phyloP scores from a whole-genome alignment of 192 early-diverging fungal species.

The Coemansia sp. region DNA sequence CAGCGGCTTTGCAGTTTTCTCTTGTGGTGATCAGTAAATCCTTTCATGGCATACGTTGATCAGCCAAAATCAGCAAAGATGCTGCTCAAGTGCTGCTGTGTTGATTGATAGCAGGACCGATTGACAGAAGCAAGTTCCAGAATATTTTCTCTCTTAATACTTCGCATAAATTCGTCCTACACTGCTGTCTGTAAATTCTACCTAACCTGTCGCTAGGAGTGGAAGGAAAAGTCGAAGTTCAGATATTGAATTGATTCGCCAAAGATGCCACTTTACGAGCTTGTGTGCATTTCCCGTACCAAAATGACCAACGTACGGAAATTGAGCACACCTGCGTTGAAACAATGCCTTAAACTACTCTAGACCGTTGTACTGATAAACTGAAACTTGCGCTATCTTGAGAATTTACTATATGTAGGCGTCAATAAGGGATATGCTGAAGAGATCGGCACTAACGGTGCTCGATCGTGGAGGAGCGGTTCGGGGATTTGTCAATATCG shows the following conservation, averaged over 20 bases:
- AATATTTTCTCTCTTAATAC: neutral
- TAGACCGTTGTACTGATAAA: neutral
- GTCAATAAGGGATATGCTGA: slow-evolving; percentile 69
- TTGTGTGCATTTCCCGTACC: slow-evolving; percentile 65
- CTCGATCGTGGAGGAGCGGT: slow-evolving; percentile 86
- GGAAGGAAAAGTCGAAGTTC: too few relatives aligned
- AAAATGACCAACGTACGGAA: slow-evolving; percentile 54
- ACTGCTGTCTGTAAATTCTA: slow-evolving; percentile 3
- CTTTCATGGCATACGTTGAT: neutral
- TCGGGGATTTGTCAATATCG: slow-evolving; percentile 75
- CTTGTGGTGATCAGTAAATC: neutral
- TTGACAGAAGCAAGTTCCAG: neutral
- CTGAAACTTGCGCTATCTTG: neutral
- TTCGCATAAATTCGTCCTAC: too few relatives aligned
- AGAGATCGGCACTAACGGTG: slow-evolving; percentile 71
- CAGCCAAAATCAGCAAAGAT: too few relatives aligned
- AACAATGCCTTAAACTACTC: neutral
- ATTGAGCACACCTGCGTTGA: neutral
- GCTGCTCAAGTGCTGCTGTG: too few relatives aligned
- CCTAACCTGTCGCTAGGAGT: too few relatives aligned
- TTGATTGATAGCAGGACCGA: neutral
- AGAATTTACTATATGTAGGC: slow-evolving; percentile 40
- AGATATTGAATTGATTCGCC: neutral
- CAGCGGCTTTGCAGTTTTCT: neutral
- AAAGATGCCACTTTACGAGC: slow-evolving; percentile 68